phyloP scores from a whole-genome alignment of 1,139 yeast genomes.

The Sugiyamaella grinbergsii region DNA sequence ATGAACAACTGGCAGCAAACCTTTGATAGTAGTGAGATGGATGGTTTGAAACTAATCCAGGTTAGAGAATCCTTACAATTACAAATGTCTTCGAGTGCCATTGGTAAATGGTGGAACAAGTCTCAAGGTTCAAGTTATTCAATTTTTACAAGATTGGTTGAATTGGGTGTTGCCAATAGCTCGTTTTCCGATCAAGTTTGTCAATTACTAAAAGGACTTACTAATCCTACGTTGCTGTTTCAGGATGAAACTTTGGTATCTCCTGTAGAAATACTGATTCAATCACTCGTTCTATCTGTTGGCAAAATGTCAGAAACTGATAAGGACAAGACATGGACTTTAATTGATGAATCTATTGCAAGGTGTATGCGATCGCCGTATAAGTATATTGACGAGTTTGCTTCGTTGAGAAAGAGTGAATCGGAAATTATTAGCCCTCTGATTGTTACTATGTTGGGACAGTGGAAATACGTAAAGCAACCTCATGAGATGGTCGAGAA shows the following conservation, averaged over 20 bases:
- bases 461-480: slow-evolving; percentile 58
- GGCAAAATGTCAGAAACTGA: slow-evolving; percentile 22
- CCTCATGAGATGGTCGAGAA: slow-evolving; percentile 38
- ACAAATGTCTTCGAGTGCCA: slow-evolving; percentile 38
- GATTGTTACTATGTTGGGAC: slow-evolving; percentile 68
- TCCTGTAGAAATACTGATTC: slow-evolving; percentile 39
- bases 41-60: slow-evolving; percentile 39
- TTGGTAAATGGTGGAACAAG: slow-evolving; percentile 66
- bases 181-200: slow-evolving; percentile 47
- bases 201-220: slow-evolving; percentile 46
- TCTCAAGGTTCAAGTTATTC: slow-evolving; percentile 49
- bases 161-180: slow-evolving; percentile 48
- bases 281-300: slow-evolving; percentile 28
- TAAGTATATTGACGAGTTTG: slow-evolving; percentile 73
- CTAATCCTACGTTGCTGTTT: slow-evolving; percentile 53
- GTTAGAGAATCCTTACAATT: slow-evolving; percentile 39
- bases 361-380: slow-evolving; percentile 75
- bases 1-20: slow-evolving; percentile 22
- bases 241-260: slow-evolving; percentile 45
- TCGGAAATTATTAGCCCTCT: slow-evolving; percentile 59
- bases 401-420: slow-evolving; percentile 34
- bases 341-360: slow-evolving; percentile 73
- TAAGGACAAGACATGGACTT: slow-evolving; percentile 50
- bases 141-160: slow-evolving; percentile 60
- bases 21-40: slow-evolving; percentile 22